Evolutionary conservation across 352 stramenopile genomes (phyloP).

Genomic region (Phytophthora kernoviae): DNA sequence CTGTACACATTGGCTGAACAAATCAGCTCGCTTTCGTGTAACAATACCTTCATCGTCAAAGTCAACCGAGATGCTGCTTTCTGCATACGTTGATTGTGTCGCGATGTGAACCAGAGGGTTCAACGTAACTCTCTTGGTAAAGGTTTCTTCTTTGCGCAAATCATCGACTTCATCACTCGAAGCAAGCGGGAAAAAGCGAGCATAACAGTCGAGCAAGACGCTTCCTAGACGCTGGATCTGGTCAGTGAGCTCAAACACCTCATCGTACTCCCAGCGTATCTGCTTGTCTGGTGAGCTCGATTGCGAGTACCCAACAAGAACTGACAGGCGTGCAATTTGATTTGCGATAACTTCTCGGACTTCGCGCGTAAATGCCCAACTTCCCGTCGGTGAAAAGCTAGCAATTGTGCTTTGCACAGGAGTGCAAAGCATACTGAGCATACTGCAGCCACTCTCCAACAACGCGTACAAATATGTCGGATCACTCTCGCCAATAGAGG

Average conservation of each 20-base stretch:
- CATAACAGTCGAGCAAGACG: slow-evolving; percentile 61
- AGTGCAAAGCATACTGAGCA: slow-evolving; percentile 68
- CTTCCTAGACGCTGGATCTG: slow-evolving; percentile 64
- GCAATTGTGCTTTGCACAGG: slow-evolving; percentile 34
- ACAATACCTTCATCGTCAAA: slow-evolving; percentile 37
- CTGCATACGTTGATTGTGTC: slow-evolving; percentile 35
- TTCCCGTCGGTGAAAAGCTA: slow-evolving; percentile 46
- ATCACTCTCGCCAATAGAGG: slow-evolving; percentile 66
- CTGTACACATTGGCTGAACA: slow-evolving; percentile 62
- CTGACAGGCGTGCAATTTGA: slow-evolving; percentile 65
- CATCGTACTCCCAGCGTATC: slow-evolving; percentile 54
- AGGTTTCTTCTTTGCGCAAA: slow-evolving; percentile 59
- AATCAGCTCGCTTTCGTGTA: slow-evolving; percentile 50
- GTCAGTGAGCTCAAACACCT: slow-evolving; percentile 69
- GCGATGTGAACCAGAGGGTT: slow-evolving; percentile 80
- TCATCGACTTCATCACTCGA: slow-evolving; percentile 57
- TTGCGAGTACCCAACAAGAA: slow-evolving; percentile 52
- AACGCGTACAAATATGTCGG: slow-evolving; percentile 61
- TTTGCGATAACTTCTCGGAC: slow-evolving; percentile 68
- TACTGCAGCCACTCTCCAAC: slow-evolving; percentile 69
- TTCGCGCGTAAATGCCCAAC: slow-evolving; percentile 65
- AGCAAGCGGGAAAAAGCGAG: slow-evolving; percentile 46
- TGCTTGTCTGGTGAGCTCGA: slow-evolving; percentile 23
- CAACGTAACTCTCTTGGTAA: slow-evolving; percentile 63
- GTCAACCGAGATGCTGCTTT: slow-evolving; percentile 26